Conservation (phyloP, 805 yeast species). For the Tetrapisispora fleetii region DNA sequence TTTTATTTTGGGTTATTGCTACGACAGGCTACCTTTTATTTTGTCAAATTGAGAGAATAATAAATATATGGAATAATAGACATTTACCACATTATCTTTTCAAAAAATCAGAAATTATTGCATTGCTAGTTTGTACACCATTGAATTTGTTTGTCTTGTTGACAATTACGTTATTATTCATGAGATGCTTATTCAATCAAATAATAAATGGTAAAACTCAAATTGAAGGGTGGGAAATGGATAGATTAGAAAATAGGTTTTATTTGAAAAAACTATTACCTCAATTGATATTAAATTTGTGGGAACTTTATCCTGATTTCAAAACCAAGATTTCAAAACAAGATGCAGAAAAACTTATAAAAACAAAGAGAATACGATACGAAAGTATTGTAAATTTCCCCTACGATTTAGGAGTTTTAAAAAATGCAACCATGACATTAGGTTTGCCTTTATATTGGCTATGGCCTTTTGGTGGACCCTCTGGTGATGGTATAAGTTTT, state of each 20-base stretch:
- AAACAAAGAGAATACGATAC: slow-evolving; percentile 32
- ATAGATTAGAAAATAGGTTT: slow-evolving; percentile 62
- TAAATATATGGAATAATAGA: slow-evolving; percentile 38
- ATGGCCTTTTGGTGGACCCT: slow-evolving; percentile 60
- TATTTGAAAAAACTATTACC: slow-evolving; percentile 40
- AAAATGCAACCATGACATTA: slow-evolving; percentile 42
- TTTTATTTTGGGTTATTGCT: slow-evolving; percentile 53
- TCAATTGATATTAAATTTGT: slow-evolving; percentile 37
- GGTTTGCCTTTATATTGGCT: slow-evolving; percentile 62
- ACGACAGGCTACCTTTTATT: slow-evolving; percentile 40
- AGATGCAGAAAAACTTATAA: slow-evolving; percentile 9
- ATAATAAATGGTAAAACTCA: slow-evolving; percentile 66
- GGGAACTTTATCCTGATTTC: slow-evolving; percentile 31
- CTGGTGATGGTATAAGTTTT: slow-evolving; percentile 50
- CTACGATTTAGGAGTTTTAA: slow-evolving; percentile 57
- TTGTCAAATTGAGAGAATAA: slow-evolving; percentile 34
- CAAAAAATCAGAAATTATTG: slow-evolving; percentile 41
- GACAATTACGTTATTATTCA: slow-evolving; percentile 47
- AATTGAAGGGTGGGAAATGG: slow-evolving; percentile 88
- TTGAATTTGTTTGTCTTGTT: slow-evolving; percentile 49
- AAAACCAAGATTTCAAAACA: slow-evolving; percentile 7
- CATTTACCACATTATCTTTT: slow-evolving; percentile 48
- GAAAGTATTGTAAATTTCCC: slow-evolving; percentile 71
- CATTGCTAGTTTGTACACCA: slow-evolving; percentile 46
- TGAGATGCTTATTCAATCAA: slow-evolving; percentile 51